A percentile compares a stretch with the other conserved stretches of the same genome.
These are phyloP conservation scores for Vitis labrusca DNA, from an alignment of 164 flowering plant genomes.

Conservation along the genomic window DNA sequence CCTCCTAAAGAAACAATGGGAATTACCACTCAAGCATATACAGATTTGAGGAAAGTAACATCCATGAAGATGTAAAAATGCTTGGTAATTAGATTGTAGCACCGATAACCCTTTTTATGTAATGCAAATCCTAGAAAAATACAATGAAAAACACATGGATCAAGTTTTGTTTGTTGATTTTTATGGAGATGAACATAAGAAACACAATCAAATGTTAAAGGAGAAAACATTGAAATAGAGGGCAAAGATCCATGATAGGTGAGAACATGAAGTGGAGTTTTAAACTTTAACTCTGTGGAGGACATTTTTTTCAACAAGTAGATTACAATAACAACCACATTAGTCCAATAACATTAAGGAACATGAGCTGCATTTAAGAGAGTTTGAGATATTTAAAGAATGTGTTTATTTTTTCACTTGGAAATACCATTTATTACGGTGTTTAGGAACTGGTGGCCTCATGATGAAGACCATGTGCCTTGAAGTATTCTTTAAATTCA, in stretches of 20 bases:
- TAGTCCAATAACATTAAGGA: background rate
- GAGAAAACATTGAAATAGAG: background rate
- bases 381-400: background rate
- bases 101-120: background rate
- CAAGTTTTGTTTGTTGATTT: no score
- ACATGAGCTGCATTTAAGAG: background rate
- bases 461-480: background rate
- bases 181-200: background rate
- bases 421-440: no score
- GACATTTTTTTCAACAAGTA: background rate
- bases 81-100: background rate
- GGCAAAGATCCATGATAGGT: background rate
- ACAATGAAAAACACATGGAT: no score
- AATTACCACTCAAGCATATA: background rate
- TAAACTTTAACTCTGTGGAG: background rate
- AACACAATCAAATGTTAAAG: background rate
- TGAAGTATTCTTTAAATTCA: background rate
- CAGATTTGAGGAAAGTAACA: background rate
- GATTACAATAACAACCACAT: background rate
- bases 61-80: background rate
- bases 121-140: no score
- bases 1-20: background rate
- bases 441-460: background rate
- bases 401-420: no score
- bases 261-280: background rate